phyloP scores from a whole-genome alignment of 1,284 basidiomycete genomes.

The Rhizoctonia solani region DNA sequence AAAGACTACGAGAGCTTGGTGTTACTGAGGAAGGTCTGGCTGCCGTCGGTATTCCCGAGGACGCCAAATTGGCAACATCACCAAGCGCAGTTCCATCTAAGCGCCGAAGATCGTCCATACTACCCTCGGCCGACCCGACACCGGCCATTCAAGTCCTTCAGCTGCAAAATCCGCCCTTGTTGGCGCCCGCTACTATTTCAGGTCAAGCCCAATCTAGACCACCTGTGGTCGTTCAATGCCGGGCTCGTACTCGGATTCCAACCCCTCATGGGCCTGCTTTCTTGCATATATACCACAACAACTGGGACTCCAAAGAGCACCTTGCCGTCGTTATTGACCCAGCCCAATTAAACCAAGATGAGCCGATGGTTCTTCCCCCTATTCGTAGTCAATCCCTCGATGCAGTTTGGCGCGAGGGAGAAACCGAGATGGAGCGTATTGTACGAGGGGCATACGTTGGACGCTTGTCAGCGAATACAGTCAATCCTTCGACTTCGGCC shows the following conservation, averaged over 20 bases:
- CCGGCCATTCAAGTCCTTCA: conserved; percentile 17
- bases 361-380: conserved; percentile 48
- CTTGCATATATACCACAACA: conserved; percentile 94
- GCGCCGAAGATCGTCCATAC: conserved; percentile 11
- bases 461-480: conserved; percentile 57
- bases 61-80: not conserved
- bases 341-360: conserved; percentile 62
- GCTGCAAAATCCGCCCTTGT: conserved; percentile 15
- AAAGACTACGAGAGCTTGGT: conserved; percentile 50
- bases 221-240: conserved; percentile 76
- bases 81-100: conserved; percentile 6
- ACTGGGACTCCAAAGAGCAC: conserved; percentile 90
- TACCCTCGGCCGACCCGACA: conserved; percentile 19
- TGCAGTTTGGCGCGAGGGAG: conserved; percentile 79
- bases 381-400: conserved; percentile 88
- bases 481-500: conserved; percentile 41
- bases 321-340: conserved; percentile 96
- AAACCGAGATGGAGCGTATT: conserved; percentile 94
- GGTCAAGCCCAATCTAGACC: conserved; percentile 36
- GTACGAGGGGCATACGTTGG: conserved; percentile 94
- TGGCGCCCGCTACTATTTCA: not conserved
- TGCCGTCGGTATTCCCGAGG: conserved; percentile 9
- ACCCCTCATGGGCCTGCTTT: conserved; percentile 95
- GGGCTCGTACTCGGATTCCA: conserved; percentile 96
- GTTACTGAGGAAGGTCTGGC: conserved; percentile 23